Evolutionary conservation across 768 basidiomycete species (phyloP), one percentile per base, ranked within the genome.

Genomic region (Dentipellis fragilis): DNA sequence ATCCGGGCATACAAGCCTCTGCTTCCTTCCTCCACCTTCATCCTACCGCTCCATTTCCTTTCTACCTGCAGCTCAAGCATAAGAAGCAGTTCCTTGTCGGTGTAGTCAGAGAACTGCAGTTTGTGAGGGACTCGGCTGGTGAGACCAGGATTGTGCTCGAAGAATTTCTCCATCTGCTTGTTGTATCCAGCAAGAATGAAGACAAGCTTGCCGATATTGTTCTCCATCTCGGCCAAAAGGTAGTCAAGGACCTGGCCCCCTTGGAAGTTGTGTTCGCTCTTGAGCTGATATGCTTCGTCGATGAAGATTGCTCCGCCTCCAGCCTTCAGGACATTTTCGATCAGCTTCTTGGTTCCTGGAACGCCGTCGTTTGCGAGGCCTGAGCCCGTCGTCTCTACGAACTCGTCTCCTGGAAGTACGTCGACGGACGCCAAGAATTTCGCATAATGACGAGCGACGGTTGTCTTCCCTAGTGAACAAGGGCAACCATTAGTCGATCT

Each of bases 141-240:
- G 11, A 87, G 65, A 1, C 85, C 85, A 2, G 85, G 84, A 61
- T 87, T 87, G 57, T 85, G 84, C 57, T 86, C 84, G 57, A 87
- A 87, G 69, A 87, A 87, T 46, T 75, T 80, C 59, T 87, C 85
- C 86, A 87, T 87, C 65, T 87, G 72, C 54, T 78, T 81, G 64
- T 70, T 77, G 64, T 87, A 87, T 4, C 85, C 85, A 0, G 86
- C 85, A 2, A 87, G 71, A 54, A 87, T 79, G 67, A 87, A 87
- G 10, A 85, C 80, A 6, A 86, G 59, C 6, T 70, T 79, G 5
- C 83, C 86, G 3, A 81, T 72, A 36, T 76, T 73, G 62, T 87
- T 86, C 62, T 87, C 84, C 81, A 87, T 87, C 65, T 87, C 85
- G 0, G 85, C 83, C 1, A 87, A 73, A 0, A 87, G 73, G 62